These are phyloP conservation scores for Paracamarosporium sp. DNA, from an alignment of 2,329 filamentous ascomycete genomes.

Conservation along the genomic window DNA sequence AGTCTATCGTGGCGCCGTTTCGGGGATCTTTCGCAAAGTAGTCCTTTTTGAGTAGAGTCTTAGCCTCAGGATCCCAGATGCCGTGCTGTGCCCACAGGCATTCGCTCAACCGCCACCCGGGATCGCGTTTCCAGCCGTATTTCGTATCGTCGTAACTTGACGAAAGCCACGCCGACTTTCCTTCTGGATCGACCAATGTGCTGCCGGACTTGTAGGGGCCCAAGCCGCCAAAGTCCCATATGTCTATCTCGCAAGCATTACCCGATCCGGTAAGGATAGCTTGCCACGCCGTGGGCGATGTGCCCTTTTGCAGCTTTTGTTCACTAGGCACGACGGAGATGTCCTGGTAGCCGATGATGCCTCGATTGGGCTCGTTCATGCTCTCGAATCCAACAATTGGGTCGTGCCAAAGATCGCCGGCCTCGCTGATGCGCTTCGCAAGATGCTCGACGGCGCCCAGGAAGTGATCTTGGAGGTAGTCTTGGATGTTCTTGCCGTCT, in stretches of 20 bases:
- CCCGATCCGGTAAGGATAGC: conserved; percentile 91
- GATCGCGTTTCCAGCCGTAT: conserved; percentile 90
- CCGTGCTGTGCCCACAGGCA: conserved; percentile 98
- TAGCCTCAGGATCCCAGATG: conserved; percentile 84
- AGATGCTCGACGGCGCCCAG: conserved; percentile 80
- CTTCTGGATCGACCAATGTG: conserved; percentile 84
- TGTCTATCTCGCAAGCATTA: conserved; percentile 85
- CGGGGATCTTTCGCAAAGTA: conserved; percentile 84
- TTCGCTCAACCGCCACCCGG: conserved; percentile 89
- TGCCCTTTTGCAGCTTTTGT: conserved; percentile 90
- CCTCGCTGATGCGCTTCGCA: conserved; percentile 84
- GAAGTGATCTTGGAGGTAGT: conserved; percentile 90
- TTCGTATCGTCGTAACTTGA: conserved; percentile 81
- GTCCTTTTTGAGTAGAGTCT: conserved; percentile 79
- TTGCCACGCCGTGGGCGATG: conserved; percentile 93
- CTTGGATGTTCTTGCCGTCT: conserved; percentile 93
- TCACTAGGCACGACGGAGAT: conserved; percentile 82
- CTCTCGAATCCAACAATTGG: conserved; percentile 96
- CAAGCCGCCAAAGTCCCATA: conserved; percentile 91
- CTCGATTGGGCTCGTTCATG: conserved; percentile 92
- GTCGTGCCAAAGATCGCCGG: conserved; percentile 84
- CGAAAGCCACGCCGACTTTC: conserved; percentile 83
- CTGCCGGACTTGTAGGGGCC: conserved; percentile 90
- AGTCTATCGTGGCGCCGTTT: conserved; percentile 77
- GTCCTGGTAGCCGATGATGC: conserved; percentile 83